A percentile compares a stretch with the other conserved stretches of the same genome.
Evolutionary conservation across 164 flowering plant genomes (phyloP).

Genomic region (Magnolia officinalis): DNA sequence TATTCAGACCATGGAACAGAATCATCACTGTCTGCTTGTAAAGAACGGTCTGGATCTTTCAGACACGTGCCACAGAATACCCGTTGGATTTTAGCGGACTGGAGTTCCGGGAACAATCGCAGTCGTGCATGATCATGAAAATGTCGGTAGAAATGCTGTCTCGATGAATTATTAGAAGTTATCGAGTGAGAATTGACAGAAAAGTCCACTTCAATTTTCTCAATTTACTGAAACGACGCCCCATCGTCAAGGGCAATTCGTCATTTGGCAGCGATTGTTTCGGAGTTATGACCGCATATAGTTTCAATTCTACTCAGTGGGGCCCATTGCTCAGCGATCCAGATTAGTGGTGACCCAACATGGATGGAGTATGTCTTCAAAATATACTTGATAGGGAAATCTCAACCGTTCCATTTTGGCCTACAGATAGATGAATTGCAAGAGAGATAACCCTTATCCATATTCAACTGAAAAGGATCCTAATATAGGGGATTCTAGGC

Average conservation of each 20-base stretch:
- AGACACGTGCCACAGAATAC: not conserved
- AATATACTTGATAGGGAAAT: no score
- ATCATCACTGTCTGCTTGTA: not conserved
- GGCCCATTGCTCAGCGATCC: no score
- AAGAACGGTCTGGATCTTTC: not conserved
- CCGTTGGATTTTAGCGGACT: not conserved
- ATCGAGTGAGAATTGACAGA: not conserved
- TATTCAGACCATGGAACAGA: not conserved
- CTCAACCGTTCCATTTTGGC: no score
- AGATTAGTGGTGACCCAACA: no score
- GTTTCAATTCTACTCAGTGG: not conserved
- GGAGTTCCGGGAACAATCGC: not conserved
- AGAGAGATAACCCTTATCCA: no score
- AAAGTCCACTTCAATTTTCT: not conserved
- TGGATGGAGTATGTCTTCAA: no score
- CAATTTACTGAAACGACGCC: not conserved
- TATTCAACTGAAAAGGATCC: no score
- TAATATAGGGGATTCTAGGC: no score
- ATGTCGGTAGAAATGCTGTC: not conserved
- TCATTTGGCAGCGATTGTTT: not conserved
- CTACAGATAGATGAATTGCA: no score
- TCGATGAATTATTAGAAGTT: not conserved
- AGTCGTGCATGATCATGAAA: not conserved
- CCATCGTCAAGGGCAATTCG: not conserved
- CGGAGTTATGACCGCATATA: not conserved